Conservation (phyloP, 2,329 filamentous ascomycete genomes). For the Cladosporium sp. region DNA sequence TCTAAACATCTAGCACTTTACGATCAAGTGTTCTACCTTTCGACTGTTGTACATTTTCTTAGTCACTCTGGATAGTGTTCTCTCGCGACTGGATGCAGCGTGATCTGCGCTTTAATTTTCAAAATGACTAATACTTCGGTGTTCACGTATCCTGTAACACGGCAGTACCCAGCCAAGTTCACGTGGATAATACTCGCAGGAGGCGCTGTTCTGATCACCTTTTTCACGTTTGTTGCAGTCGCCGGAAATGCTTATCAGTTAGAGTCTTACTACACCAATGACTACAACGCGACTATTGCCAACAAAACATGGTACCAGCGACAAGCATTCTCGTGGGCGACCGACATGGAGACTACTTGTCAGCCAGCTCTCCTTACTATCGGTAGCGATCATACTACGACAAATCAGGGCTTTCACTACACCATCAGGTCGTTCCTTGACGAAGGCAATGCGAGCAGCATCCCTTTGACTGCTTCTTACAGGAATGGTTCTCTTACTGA, state of each 20-base stretch:
- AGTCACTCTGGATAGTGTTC: not conserved
- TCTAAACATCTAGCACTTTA: not conserved
- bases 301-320: conserved; percentile 6
- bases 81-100: not conserved
- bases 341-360: conserved; percentile 5
- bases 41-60: not conserved
- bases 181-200: conserved; percentile 7
- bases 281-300: conserved; percentile 4
- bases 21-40: not conserved
- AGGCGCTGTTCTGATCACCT: not conserved
- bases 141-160: conserved; percentile 7
- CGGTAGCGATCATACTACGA: not conserved
- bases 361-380: conserved; percentile 7
- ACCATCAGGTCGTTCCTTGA: not conserved
- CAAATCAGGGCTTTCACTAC: conserved; percentile 9
- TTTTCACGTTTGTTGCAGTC: conserved; percentile 9
- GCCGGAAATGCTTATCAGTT: conserved; percentile 13
- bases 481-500: conserved; percentile 1
- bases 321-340: conserved; percentile 6
- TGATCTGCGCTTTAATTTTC: not conserved
- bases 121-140: not conserved
- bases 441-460: not conserved
- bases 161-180: not conserved
- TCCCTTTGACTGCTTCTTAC: conserved; percentile 1
- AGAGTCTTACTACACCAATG: conserved; percentile 1